Conservation (phyloP, 225 moss, liverwort and hornwort genomes). For the Asterella californica region DNA sequence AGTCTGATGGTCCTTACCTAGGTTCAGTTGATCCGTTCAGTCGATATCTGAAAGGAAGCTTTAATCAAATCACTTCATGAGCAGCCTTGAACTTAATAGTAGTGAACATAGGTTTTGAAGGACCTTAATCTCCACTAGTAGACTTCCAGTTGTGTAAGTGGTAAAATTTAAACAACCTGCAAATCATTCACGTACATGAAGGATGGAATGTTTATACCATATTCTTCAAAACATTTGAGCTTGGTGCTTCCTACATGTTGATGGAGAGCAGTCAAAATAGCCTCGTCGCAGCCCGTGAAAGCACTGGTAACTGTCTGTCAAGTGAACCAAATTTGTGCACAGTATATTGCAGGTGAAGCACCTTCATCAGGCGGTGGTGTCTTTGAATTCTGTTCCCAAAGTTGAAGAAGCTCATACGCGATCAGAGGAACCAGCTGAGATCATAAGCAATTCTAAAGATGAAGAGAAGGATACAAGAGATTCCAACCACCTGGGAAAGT, state of each 20-base stretch:
- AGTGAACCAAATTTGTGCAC: slow-evolving; percentile 3
- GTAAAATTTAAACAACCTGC: neutral
- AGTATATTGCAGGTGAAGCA: slow-evolving; percentile 37
- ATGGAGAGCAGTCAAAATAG: neutral
- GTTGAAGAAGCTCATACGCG: slow-evolving; percentile 16
- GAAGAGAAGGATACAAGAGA: slow-evolving; percentile 43
- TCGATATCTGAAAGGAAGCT: no score
- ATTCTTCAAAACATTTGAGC: neutral
- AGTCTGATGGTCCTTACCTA: neutral
- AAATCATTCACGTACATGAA: neutral
- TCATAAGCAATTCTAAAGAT: slow-evolving; percentile 20
- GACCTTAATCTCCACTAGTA: no score
- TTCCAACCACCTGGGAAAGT: slow-evolving; percentile 32
- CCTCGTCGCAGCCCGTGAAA: neutral
- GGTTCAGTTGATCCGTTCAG: neutral
- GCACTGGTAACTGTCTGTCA: neutral
- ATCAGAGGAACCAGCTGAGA: slow-evolving; percentile 5
- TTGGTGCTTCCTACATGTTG: neutral
- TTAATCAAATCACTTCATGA: no score
- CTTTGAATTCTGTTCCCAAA: slow-evolving; percentile 31
- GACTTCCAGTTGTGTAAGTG: neutral
- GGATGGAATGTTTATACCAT: neutral
- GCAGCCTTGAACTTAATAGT: neutral
- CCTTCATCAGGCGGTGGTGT: slow-evolving; percentile 44
- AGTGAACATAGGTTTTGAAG: no score